Percentiles rank a stretch among this genome's conserved stretches.
Evolutionary conservation across 1,139 yeast species (phyloP).

Genomic region (Hyphopichia khmerensis): DNA sequence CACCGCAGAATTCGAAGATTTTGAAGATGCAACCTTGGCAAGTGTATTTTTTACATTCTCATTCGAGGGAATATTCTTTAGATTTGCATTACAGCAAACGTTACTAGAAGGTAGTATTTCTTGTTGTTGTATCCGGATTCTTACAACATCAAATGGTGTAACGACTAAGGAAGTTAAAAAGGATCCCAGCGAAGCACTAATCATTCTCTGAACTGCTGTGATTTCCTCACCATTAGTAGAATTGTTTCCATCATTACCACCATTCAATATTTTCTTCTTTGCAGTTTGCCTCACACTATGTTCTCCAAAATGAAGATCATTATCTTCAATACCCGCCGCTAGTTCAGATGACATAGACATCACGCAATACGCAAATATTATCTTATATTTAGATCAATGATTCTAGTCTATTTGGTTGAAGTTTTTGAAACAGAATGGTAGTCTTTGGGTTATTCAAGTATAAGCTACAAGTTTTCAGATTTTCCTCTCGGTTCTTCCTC

Average conservation of each 20-base stretch:
- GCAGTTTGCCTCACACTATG: neutral
- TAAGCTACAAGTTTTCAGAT: no score
- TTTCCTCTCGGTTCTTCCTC: neutral
- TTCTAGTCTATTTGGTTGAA: no score
- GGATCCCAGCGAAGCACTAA: conserved; percentile 91
- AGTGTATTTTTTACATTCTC: neutral
- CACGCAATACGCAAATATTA: neutral
- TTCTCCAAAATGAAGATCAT: conserved; percentile 9
- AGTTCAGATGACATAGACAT: conserved; percentile 41
- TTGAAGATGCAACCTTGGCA: neutral
- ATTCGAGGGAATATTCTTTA: neutral
- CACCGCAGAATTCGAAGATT: neutral
- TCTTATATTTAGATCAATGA: no score
- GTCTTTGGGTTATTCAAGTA: no score
- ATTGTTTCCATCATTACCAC: no score
- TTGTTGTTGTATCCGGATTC: conserved; percentile 90
- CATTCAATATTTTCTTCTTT: neutral
- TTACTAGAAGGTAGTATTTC: conserved; percentile 49
- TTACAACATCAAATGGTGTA: conserved; percentile 92
- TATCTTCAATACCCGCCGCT: conserved; percentile 39
- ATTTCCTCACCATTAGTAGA: conserved; percentile 27
- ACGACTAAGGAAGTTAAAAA: conserved; percentile 81
- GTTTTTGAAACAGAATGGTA: no score
- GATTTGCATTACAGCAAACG: conserved; percentile 27
- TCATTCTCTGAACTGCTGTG: conserved; percentile 65